phyloP scores from a whole-genome alignment of 768 basidiomycete species.

The Hydnomerulius pinastri region DNA sequence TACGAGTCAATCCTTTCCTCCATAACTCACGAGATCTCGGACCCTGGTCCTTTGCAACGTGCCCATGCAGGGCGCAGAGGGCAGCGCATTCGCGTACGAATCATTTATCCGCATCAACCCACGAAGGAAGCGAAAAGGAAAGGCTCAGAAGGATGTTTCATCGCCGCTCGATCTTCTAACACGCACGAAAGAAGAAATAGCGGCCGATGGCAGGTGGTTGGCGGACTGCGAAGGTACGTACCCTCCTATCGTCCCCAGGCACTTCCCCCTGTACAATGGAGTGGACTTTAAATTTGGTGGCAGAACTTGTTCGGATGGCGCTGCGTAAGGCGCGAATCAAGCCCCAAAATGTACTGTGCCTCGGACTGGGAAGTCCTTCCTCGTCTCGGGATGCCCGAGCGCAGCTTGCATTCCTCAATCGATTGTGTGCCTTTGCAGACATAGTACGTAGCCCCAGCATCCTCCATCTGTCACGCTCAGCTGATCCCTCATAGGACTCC shows the following conservation, averaged over 20 bases:
- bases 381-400: constrained; percentile 60
- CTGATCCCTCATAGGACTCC: constrained; percentile 42
- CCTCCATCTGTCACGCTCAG: constrained; percentile 15
- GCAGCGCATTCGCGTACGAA: constrained; percentile 39
- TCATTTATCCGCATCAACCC: constrained; percentile 53
- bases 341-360: constrained; percentile 52
- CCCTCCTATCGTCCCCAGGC: constrained; percentile 16
- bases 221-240: constrained; percentile 56
- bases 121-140: constrained; percentile 53
- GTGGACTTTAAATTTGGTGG: constrained; percentile 3
- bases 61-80: constrained; percentile 16
- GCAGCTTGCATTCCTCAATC: constrained; percentile 68
- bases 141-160: constrained; percentile 29
- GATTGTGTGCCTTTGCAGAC: constrained; percentile 50
- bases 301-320: constrained; percentile 41
- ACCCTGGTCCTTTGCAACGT: background rate
- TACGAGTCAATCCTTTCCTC: too few relatives aligned
- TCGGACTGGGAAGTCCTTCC: constrained; percentile 75
- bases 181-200: constrained; percentile 47
- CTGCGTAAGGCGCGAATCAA: constrained; percentile 26
- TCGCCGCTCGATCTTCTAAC: constrained; percentile 42
- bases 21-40: background rate
- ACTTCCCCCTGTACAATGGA: constrained; percentile 9
- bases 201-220: constrained; percentile 51
- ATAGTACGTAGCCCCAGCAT: constrained; percentile 52